Percentiles rank a stretch among this genome's conserved stretches.
phyloP scores from a whole-genome alignment of 768 basidiomycete genomes.

The Suillus cothurnatus region DNA sequence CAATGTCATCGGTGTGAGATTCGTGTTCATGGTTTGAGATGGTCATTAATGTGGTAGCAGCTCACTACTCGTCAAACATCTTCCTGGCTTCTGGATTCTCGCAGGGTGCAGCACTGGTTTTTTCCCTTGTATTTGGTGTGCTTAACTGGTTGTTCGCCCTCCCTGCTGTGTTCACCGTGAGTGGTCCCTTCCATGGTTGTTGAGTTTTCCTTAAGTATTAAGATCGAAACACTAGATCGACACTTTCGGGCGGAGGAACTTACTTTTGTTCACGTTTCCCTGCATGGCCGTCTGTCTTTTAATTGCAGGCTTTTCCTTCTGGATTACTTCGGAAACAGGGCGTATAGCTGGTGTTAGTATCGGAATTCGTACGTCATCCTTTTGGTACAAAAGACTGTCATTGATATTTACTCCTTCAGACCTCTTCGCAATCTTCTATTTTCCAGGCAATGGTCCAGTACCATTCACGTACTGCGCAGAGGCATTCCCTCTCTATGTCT shows the following conservation, averaged over 20 bases:
- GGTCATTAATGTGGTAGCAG: slow-evolving; percentile 29
- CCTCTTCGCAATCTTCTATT: slow-evolving; percentile 68
- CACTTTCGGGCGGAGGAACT: too few species aligned
- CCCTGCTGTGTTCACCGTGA: slow-evolving; percentile 60
- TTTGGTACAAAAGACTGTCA: too few species aligned
- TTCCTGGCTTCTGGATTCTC: slow-evolving; percentile 63
- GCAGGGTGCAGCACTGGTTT: slow-evolving; percentile 55
- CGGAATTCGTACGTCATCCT: slow-evolving; percentile 43
- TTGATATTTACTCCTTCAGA: slow-evolving; percentile 26
- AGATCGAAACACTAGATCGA: slow-evolving; percentile 45
- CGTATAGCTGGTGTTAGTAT: slow-evolving; percentile 53
- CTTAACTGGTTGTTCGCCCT: slow-evolving; percentile 68
- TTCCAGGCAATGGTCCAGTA: slow-evolving; percentile 87
- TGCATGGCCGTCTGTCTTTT: slow-evolving; percentile 78
- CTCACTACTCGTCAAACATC: slow-evolving; percentile 81
- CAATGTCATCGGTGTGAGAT: too few species aligned
- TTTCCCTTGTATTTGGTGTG: slow-evolving; percentile 67
- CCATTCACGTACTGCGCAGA: slow-evolving; percentile 92
- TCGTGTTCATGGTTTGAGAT: background rate
- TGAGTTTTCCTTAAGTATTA: slow-evolving; percentile 8
- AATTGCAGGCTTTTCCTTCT: slow-evolving; percentile 72
- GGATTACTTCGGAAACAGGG: slow-evolving; percentile 38
- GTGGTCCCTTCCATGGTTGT: slow-evolving; percentile 25
- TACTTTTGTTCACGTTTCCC: slow-evolving; percentile 84
- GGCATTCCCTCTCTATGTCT: slow-evolving; percentile 77